A percentile compares a stretch with the other conserved stretches of the same genome.
Conservation (phyloP, 257 asterid genomes). For the Solanum virginianum region DNA sequence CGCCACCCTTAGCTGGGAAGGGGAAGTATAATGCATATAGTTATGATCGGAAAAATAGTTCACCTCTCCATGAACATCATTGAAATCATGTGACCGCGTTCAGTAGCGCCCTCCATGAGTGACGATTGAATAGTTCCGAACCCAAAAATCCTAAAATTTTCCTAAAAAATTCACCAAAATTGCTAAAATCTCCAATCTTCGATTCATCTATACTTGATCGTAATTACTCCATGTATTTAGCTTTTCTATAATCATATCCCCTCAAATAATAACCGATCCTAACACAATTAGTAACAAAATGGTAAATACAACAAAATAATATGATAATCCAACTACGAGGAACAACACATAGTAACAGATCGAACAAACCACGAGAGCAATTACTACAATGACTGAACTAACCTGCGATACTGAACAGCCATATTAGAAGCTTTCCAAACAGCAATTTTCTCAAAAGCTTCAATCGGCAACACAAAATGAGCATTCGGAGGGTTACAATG, state of each 20-base stretch:
- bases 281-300: background rate
- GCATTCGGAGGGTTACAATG: constrained; percentile 87
- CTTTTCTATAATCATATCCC: too few species aligned
- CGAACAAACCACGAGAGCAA: too few species aligned
- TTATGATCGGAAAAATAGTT: background rate
- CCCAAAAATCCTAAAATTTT: background rate
- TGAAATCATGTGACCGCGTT: too few species aligned
- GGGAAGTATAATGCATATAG: background rate
- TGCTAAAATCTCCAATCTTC: background rate
- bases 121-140: background rate
- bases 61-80: background rate
- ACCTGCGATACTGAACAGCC: constrained; percentile 77
- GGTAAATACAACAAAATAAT: background rate
- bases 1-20: background rate
- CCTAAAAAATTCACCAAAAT: background rate
- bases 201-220: background rate
- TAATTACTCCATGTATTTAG: too few species aligned
- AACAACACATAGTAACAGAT: too few species aligned
- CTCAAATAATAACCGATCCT: too few species aligned
- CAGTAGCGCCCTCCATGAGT: background rate
- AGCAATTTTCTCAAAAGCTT: constrained; percentile 89
- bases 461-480: constrained; percentile 82
- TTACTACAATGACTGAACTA: too few species aligned
- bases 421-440: constrained; percentile 87
- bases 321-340: background rate